Evolutionary conservation across 2,329 filamentous ascomycete genomes (phyloP).

Genomic region (Myriosclerotinia curreyana): DNA sequence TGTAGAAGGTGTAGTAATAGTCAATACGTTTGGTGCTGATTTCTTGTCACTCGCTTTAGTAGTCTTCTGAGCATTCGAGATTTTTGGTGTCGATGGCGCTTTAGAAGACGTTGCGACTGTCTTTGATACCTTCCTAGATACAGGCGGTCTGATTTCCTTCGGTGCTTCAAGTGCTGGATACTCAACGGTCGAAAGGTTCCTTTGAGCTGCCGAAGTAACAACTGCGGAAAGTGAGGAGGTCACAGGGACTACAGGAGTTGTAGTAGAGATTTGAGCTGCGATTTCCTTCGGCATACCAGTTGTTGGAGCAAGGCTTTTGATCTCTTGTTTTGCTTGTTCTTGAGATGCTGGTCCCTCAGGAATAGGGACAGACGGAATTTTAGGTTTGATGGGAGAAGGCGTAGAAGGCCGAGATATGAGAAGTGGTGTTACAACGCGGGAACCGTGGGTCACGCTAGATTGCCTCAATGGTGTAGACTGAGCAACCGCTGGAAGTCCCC

Average conservation of each 20-base stretch:
- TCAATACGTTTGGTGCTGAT: constrained; percentile 42
- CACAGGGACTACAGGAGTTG: constrained; percentile 27
- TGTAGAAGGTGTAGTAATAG: constrained; percentile 40
- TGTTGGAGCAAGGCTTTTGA: constrained; percentile 47
- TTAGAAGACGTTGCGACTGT: constrained; percentile 21
- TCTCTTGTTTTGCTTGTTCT: constrained; percentile 43
- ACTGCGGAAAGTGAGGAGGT: constrained; percentile 47
- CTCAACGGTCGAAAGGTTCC: constrained; percentile 46
- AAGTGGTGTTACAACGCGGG: constrained; percentile 35
- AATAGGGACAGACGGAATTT: neutral
- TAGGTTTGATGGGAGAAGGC: constrained; percentile 23
- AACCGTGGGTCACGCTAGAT: constrained; percentile 26
- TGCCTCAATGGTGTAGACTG: constrained; percentile 36
- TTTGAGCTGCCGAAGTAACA: neutral
- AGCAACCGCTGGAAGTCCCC: constrained; percentile 34
- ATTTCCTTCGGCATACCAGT: constrained; percentile 49
- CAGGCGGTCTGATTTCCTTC: constrained; percentile 34
- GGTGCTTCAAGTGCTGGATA: constrained; percentile 53
- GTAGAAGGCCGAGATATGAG: constrained; percentile 35
- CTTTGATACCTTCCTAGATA: constrained; percentile 24
- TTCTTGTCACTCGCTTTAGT: constrained; percentile 32
- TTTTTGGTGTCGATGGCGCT: constrained; percentile 19
- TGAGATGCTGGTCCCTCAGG: constrained; percentile 7
- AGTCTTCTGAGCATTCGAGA: constrained; percentile 9
- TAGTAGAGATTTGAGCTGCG: constrained; percentile 33